phyloP scores from a whole-genome alignment of 768 basidiomycete genomes.

The Pleurotus giganteus region DNA sequence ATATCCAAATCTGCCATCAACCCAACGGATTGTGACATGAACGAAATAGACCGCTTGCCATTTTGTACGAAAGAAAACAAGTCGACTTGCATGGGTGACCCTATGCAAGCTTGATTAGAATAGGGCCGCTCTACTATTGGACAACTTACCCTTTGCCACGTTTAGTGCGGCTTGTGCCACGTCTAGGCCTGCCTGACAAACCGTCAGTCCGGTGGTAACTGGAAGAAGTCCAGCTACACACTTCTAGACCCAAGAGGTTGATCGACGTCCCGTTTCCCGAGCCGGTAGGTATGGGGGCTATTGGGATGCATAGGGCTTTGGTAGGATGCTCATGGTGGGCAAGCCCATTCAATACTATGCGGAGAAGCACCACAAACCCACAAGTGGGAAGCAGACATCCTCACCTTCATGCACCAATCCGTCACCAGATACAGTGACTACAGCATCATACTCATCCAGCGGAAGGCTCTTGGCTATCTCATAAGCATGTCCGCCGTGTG shows the following conservation, averaged over 20 bases:
- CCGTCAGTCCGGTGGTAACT: constrained; percentile 1
- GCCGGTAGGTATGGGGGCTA: constrained; percentile 80
- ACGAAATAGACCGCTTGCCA: constrained; percentile 63
- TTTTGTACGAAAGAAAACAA: constrained; percentile 74
- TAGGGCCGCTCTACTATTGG: background rate
- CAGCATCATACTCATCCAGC: constrained; percentile 59
- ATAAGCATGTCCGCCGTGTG: constrained; percentile 58
- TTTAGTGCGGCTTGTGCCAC: constrained; percentile 73
- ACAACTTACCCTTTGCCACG: constrained; percentile 66
- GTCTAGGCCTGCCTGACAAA: constrained; percentile 62
- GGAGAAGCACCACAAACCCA: background rate
- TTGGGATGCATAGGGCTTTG: constrained; percentile 62
- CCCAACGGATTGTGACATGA: constrained; percentile 81
- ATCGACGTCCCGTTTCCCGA: constrained; percentile 77
- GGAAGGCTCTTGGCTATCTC: constrained; percentile 58
- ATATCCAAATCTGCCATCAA: constrained; percentile 85
- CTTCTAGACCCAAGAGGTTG: constrained; percentile 70
- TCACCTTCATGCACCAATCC: constrained; percentile 70
- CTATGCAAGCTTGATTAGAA: constrained; percentile 31
- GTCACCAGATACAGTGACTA: constrained; percentile 80
- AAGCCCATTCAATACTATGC: constrained; percentile 69
- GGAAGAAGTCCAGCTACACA: constrained; percentile 23
- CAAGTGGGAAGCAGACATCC: background rate
- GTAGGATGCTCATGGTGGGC: constrained; percentile 59
- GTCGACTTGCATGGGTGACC: constrained; percentile 72